Evolutionary conservation across 1,139 yeast species (phyloP).

Genomic region (Sugiyamaella paludigena): DNA sequence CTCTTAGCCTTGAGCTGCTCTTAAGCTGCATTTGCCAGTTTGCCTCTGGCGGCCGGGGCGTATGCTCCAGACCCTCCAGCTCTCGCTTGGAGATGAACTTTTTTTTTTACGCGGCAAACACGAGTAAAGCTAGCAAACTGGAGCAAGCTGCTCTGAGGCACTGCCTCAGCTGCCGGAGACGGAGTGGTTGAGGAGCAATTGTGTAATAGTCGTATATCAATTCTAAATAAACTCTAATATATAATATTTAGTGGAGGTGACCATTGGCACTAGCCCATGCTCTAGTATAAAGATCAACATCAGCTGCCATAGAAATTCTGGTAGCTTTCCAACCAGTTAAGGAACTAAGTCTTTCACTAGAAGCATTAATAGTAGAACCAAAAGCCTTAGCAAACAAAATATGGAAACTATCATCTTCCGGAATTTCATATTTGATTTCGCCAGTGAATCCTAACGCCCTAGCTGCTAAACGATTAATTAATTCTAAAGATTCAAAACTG

Average conservation of each 20-base stretch:
- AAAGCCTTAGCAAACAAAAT: slow-evolving; percentile 12
- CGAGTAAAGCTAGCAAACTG: not conserved
- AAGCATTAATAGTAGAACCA: slow-evolving; percentile 11
- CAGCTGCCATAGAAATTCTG: slow-evolving; percentile 11
- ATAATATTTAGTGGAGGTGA: too few species aligned
- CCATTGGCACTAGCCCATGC: slow-evolving; percentile 13
- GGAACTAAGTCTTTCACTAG: slow-evolving; percentile 8
- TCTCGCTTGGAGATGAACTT: not conserved
- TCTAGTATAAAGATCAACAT: slow-evolving; percentile 15
- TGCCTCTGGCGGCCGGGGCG: too few species aligned
- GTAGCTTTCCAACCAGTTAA: slow-evolving; percentile 15
- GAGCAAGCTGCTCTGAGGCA: not conserved
- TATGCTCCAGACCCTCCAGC: not conserved
- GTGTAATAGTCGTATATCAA: too few species aligned
- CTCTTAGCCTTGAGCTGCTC: too few species aligned
- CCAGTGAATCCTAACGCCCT: slow-evolving; percentile 16
- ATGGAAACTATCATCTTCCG: slow-evolving; percentile 5
- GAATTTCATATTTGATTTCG: slow-evolving; percentile 5
- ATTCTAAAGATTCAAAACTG: slow-evolving; percentile 8
- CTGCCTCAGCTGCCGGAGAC: not conserved
- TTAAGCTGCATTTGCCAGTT: too few species aligned
- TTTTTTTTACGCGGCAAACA: not conserved
- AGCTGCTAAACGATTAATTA: slow-evolving; percentile 11
- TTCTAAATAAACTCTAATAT: too few species aligned
- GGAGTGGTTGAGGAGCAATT: too few species aligned